Evolutionary conservation across 2,329 filamentous ascomycete genomes (phyloP), one percentile per base, ranked within the genome.

Genomic region (Colletotrichum higginsianum): DNA sequence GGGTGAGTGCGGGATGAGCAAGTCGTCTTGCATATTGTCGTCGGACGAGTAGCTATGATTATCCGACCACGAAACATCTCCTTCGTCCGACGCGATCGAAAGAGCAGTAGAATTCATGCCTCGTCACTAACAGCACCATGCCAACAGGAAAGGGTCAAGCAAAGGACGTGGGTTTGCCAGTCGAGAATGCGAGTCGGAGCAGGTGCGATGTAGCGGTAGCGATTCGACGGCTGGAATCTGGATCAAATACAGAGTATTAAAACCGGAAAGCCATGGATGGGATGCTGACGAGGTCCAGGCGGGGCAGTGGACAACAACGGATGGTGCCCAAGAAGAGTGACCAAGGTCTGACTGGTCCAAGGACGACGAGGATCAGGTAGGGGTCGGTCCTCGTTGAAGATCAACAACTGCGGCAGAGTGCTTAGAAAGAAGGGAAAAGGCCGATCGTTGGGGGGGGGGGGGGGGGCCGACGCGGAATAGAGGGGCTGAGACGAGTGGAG

Each of bases 41-140:
- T 86, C 84, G 56, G 85, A 84, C 60, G 83, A 81, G 78, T 84
- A 82, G 74, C 82, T 85, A 76, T 81, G 82, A 75, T 79, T 82
- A 75, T 84, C 83, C 67, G 84, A 82, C 86, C 86, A 88, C 70
- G 80, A 75, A 69, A 84, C 76, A 68, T 83, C 83, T 76, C 81
- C 80, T 75, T 83, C 81, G 77, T 83, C 82, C 68, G 82, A 78
- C 74, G 81, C 77, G 73, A 84, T 80, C 75, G 82, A 78, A 77
- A 85, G 79, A 35, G 67, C 46, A 78, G 82, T 79, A 75, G 77
- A 80, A 75, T 87, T 82, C 86, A 88, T 88, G 76, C 79, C 80
- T 83, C 82, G 81, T 83, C 77, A 81, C 75, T 83, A 80, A 78
- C 80, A 79, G 80, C 76, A 78, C 79, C 83, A 85, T 84, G 77